These are phyloP conservation scores for Botrytis medusae DNA, from an alignment of 2,329 filamentous ascomycete species.

Conservation along the genomic window DNA sequence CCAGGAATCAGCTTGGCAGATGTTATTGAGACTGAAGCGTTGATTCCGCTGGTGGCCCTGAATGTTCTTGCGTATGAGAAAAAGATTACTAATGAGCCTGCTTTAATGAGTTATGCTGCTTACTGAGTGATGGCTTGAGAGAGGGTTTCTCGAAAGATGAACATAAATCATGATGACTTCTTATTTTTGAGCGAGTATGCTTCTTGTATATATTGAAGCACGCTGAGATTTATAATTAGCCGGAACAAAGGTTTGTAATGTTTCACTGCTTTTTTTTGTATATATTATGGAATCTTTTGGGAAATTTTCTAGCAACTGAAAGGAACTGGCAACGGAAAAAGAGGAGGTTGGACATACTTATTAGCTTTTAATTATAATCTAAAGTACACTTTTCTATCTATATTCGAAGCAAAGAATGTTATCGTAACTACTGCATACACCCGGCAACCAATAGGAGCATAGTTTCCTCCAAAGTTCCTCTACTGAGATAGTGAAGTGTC, in stretches of 20 bases:
- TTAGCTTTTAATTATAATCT: not conserved
- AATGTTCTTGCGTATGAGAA: not conserved
- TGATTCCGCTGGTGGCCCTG: not conserved
- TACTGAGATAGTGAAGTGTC: not conserved
- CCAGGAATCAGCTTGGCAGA: conserved; percentile 3
- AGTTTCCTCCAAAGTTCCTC: not conserved
- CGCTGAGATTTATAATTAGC: too few relatives aligned
- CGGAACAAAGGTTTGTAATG: not conserved
- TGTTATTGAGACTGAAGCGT: conserved; percentile 7
- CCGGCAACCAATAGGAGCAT: not conserved
- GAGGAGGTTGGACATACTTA: not conserved
- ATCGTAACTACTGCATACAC: not conserved
- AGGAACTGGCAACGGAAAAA: not conserved
- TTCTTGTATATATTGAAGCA: not conserved
- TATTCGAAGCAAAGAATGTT: fast-evolving
- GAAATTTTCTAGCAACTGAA: not conserved
- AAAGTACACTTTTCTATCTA: not conserved
- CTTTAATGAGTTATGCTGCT: conserved; percentile 7
- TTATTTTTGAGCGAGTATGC: not conserved
- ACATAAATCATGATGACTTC: not conserved
- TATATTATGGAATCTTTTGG: not conserved
- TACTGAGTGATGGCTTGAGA: not conserved
- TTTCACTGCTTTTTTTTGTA: not conserved
- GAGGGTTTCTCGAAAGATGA: not conserved
- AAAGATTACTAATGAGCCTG: conserved; percentile 6